phyloP scores from a whole-genome alignment of 345 rosid genomes.

The Reutealis trisperma region DNA sequence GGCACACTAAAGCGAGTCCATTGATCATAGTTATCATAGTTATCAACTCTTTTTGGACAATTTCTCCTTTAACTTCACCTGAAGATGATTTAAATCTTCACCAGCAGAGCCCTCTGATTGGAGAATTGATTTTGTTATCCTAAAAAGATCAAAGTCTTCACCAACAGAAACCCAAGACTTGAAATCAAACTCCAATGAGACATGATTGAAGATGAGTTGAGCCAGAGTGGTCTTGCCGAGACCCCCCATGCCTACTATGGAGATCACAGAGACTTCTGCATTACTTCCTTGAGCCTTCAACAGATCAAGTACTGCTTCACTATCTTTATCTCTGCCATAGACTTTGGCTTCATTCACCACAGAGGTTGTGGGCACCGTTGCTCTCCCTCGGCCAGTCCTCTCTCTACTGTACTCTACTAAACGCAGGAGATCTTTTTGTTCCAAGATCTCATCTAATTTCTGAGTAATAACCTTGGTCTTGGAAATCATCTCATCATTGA shows the following conservation, averaged over 20 bases:
- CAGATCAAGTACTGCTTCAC: too few species aligned
- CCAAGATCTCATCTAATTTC: neutral
- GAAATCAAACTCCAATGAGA: neutral
- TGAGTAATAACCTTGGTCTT: neutral
- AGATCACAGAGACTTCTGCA: neutral
- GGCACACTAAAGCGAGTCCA: conserved; percentile 23
- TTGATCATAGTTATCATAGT: conserved; percentile 8
- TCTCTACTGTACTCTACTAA: too few species aligned
- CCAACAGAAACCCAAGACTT: neutral
- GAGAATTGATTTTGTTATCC: conserved; percentile 8
- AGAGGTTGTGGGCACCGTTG: too few species aligned
- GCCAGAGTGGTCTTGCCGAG: too few species aligned
- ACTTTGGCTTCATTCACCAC: too few species aligned
- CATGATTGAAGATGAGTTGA: neutral
- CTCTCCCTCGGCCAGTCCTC: too few species aligned
- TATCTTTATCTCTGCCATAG: too few species aligned
- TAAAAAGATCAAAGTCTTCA: neutral
- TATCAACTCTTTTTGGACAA: conserved; percentile 13
- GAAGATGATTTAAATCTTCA: conserved; percentile 18
- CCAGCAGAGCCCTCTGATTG: neutral
- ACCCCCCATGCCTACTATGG: neutral
- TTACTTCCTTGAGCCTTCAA: too few species aligned
- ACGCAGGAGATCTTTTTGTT: too few species aligned
- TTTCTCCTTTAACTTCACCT: conserved; percentile 14
- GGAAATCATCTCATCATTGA: conserved; percentile 16